Conservation (phyloP, 331 rosid species). For the Quercus lobata region DNA sequence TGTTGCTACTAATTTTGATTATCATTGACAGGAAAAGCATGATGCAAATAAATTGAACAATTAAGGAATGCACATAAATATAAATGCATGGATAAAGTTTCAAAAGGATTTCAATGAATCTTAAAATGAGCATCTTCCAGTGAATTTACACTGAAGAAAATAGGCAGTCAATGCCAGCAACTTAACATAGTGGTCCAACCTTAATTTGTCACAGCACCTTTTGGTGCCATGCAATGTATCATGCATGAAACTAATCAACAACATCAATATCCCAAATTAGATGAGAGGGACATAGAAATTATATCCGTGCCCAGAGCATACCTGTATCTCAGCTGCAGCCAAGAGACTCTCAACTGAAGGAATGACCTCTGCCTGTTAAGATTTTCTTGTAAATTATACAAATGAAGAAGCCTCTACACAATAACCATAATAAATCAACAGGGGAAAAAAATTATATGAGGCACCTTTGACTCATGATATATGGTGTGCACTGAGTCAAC, state of each 20-base stretch:
- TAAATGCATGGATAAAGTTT: not conserved
- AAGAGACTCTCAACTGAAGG: constrained; percentile 75
- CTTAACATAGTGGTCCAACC: not conserved
- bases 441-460: not conserved
- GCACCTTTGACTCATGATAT: constrained; percentile 93
- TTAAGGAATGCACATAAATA: not conserved
- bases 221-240: not conserved
- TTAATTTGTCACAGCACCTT: not conserved
- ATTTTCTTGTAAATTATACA: constrained; percentile 12
- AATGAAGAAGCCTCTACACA: constrained; percentile 4
- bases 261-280: not conserved
- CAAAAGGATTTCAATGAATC: not conserved
- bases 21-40: not conserved
- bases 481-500: constrained; percentile 67
- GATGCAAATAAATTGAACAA: not conserved
- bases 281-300: not conserved
- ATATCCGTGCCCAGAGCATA: constrained; percentile 7
- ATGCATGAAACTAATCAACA: not conserved
- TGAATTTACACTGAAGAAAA: not conserved
- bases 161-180: not conserved
- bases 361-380: constrained; percentile 81
- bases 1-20: not conserved
- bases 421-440: constrained; percentile 1
- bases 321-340: constrained; percentile 84
- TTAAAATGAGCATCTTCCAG: not conserved